A percentile compares a stretch with the other conserved stretches of the same genome.
These are phyloP conservation scores for Diaporthe vaccinii DNA, from an alignment of 2,329 filamentous ascomycete species.

Conservation along the genomic window DNA sequence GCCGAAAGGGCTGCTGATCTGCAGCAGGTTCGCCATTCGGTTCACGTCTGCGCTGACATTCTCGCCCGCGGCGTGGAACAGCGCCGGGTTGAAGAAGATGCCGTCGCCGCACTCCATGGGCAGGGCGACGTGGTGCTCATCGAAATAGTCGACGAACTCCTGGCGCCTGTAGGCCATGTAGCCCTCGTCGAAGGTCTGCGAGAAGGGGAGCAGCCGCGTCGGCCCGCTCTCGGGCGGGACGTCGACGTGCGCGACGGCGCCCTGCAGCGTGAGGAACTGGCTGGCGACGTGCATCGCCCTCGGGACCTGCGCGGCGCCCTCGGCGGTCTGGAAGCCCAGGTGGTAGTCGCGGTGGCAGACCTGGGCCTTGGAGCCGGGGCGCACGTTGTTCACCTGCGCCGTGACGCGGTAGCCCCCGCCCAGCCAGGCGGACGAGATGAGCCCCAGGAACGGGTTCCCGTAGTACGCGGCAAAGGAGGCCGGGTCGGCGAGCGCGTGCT, in stretches of 20 bases:
- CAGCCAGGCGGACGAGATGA: slow-evolving; percentile 68
- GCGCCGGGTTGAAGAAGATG: slow-evolving; percentile 73
- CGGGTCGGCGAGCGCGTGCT: slow-evolving; percentile 67
- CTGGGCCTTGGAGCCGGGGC: slow-evolving; percentile 70
- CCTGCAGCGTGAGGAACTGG: slow-evolving; percentile 72
- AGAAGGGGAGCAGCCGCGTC: slow-evolving; percentile 72
- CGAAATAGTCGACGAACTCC: slow-evolving; percentile 68
- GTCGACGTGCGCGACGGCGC: slow-evolving; percentile 72
- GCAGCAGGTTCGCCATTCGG: slow-evolving; percentile 72
- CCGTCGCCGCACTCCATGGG: slow-evolving; percentile 70
- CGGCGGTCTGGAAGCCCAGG: slow-evolving; percentile 70
- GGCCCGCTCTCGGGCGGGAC: slow-evolving; percentile 72
- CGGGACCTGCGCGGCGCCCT: slow-evolving; percentile 62
- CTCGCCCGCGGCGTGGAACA: slow-evolving; percentile 74
- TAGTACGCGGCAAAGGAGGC: slow-evolving; percentile 69
- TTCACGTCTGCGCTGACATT: slow-evolving; percentile 63
- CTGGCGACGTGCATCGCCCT: slow-evolving; percentile 65
- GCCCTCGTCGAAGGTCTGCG: slow-evolving; percentile 68
- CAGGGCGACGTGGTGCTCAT: slow-evolving; percentile 64
- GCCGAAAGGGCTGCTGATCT: slow-evolving; percentile 73
- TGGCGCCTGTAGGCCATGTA: slow-evolving; percentile 69
- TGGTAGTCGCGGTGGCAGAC: slow-evolving; percentile 74
- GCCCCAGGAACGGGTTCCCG: slow-evolving; percentile 69
- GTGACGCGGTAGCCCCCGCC: slow-evolving; percentile 72
- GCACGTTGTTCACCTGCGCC: slow-evolving; percentile 73